Evolutionary conservation across 768 basidiomycete species (phyloP), one percentile per base, ranked within the genome.

Genomic region (Tricholoma flavovirens): DNA sequence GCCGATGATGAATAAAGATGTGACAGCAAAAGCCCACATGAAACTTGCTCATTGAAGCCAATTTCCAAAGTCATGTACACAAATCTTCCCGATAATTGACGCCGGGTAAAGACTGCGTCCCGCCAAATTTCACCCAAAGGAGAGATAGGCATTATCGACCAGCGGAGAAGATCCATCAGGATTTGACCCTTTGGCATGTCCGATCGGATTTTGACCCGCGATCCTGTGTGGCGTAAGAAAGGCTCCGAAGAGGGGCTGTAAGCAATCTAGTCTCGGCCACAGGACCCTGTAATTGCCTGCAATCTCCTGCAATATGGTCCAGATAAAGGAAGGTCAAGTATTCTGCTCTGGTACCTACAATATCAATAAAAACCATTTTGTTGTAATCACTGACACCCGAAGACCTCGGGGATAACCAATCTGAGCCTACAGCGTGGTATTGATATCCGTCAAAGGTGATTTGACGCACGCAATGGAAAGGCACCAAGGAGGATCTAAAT

Each of bases 151-250:
- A 11, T 32, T 11, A 32, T 42, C 21, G 19, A 10, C 19, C 10
- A 2, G 40, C 9, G 40, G 21, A 19, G 19, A 17, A 42, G 40
- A 42, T 42, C 53, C 45, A 60, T 56, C 54, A 54, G 43, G 35
- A 9, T n/a, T 59, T 54, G 58, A 45, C 51, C 60, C 35, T 53
- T 46, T 58, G 57, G 56, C 57, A 56, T 50, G 51, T 54, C 55
- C 60, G 50, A 55, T 58, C 60, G 45, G 43, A 30, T 43, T 40
- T 54, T 26, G 33, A 49, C 24, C 54, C 26, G 49, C 51, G 30
- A 56, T 40, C 51, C 17, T 17, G n/a, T 6, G 12, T 49, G 46
- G 26, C 53, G 24, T 33, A 43, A 29, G 33, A 12, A 42, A 51
- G 36, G 33, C n/a, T 52, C 51, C 43, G 19, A 38, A 14, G 24